Conservation (phyloP, 768 basidiomycete species). For the Mycena chlorophos region DNA sequence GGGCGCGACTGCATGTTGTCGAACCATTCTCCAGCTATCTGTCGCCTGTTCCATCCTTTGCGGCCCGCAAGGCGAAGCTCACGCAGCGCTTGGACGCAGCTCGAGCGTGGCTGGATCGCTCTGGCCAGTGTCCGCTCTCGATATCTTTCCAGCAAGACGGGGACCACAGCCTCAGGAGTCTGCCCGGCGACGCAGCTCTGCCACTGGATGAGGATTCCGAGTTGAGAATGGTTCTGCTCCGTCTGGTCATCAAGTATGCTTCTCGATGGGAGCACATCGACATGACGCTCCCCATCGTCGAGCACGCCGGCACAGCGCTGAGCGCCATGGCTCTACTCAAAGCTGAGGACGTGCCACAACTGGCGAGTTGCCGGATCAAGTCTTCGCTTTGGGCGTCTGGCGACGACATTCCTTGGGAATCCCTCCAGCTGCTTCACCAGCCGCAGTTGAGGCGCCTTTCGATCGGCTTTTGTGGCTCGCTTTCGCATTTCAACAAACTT, state of each 20-base stretch:
- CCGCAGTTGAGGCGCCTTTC: not conserved
- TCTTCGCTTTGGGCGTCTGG: not conserved
- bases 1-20: conserved; percentile 5
- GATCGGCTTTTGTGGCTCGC: not conserved
- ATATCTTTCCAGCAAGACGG: not conserved
- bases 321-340: not conserved
- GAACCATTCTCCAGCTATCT: no score
- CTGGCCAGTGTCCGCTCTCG: not conserved
- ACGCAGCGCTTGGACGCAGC: not conserved
- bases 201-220: no score
- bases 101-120: not conserved
- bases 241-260: not conserved
- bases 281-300: not conserved
- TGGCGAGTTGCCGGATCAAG: not conserved
- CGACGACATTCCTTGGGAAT: not conserved
- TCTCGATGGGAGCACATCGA: not conserved
- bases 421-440: not conserved
- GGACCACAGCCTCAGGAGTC: not conserved
- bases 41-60: not conserved
- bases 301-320: not conserved
- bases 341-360: not conserved
- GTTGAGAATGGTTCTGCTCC: no score
- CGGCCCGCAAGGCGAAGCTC: not conserved
- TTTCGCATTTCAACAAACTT: not conserved
- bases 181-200: not conserved